Base-by-base conservation (phyloP, 2,329 filamentous ascomycete genomes). In the Hymenoscyphus scutula region DNA sequence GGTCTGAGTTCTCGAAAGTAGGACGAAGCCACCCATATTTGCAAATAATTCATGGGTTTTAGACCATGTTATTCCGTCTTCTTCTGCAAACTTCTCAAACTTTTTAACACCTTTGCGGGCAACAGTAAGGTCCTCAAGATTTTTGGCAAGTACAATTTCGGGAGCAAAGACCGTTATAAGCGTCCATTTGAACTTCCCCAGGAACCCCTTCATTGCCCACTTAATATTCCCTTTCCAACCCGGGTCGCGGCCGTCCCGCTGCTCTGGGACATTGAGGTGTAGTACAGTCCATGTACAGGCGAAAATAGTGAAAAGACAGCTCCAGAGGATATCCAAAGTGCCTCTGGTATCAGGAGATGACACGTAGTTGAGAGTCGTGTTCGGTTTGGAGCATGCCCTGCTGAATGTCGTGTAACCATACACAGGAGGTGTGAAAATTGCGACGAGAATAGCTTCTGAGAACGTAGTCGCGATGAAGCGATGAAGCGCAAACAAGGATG, bases 251-350 rank as follows among this genome's bases (percentile, higher is more conserved):
- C 41, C 56, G 10, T 61, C 29, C 17, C 58, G 59, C 54, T 63
- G 62, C 10, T 58, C 34, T 10, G 68, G 70, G 45, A 72, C 57
- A 51, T 68, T 70, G 37, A 68, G 68, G 57, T 69, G 61, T 15
- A 68, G 64, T 11, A 69, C 62, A 8, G 62, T 62, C 67, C 66
- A 70, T 3, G 65, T 68, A 34, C 66, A 71, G 1, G 62, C 56
- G 8, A 70, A n/a, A 25, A 69, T 58, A 2, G 65, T 64, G 30
- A 65, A 62, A 5, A 70, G 45, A 53, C 59, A 70, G 29, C 51
- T 30, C 58, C 58, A 60, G 2, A 60, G 51, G 4, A 60, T 55
- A 23, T 55, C 53, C 15, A 60, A n/a, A 23, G 51, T 60, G 13
- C 58, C 58, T n/a, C 58, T 30, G 7, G 51, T 30, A 6, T 41